Conservation (phyloP, 1,284 basidiomycete species). For the Caloboletus firmus region DNA sequence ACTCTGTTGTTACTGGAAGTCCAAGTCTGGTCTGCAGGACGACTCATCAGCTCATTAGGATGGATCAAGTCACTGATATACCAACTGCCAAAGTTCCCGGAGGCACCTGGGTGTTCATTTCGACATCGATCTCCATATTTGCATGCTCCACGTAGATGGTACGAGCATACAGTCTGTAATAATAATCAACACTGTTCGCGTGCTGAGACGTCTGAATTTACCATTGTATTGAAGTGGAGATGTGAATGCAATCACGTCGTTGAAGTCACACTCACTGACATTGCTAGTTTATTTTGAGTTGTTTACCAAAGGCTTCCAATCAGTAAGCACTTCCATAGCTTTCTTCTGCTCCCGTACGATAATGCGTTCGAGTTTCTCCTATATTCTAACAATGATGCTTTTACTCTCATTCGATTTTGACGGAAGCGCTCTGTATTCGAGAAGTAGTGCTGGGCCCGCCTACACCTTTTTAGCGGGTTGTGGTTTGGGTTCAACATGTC, state of each 20-base stretch:
- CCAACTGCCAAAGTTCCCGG: constrained; percentile 40
- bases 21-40: constrained; percentile 46
- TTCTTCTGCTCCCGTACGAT: too few relatives aligned
- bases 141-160: constrained; percentile 66
- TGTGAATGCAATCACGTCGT: background rate
- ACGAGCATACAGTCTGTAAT: constrained; percentile 51
- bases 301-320: constrained; percentile 19
- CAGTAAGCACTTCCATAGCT: constrained; percentile 25
- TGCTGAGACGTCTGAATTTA: background rate
- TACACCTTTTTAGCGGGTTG: background rate
- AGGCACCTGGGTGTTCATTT: constrained; percentile 60
- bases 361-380: background rate
- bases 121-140: constrained; percentile 67
- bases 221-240: constrained; percentile 22
- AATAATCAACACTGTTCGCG: constrained; percentile 5
- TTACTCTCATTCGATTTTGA: background rate
- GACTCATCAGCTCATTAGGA: constrained; percentile 13
- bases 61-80: constrained; percentile 10
- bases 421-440: background rate
- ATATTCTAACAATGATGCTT: background rate
- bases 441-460: background rate
- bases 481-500: background rate
- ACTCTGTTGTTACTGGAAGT: constrained; percentile 27
- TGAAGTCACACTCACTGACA: too few relatives aligned
- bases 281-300: constrained; percentile 2